Conservation (phyloP, 768 basidiomycete species). For the Suillus plorans region DNA sequence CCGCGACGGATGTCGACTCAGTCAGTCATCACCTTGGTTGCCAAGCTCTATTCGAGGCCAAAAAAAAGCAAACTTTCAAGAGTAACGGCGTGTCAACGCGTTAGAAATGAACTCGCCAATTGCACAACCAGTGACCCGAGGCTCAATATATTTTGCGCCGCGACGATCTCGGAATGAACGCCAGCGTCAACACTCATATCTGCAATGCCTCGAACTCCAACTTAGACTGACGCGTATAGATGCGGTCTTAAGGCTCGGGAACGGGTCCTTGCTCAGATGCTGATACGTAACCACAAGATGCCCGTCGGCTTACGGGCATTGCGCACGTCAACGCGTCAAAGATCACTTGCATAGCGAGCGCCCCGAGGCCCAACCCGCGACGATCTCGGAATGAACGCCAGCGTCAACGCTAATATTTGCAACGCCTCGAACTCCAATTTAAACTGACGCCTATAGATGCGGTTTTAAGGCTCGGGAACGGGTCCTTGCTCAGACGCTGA, state of each 20-base stretch:
- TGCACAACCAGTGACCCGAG: not conserved
- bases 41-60: not conserved
- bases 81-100: not conserved
- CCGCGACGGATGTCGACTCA: not conserved
- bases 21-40: not conserved
- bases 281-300: not conserved
- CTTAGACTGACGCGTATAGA: not conserved
- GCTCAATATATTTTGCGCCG: not conserved
- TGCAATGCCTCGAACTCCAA: not conserved
- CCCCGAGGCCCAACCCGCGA: not conserved
- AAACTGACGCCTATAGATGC: too few species aligned
- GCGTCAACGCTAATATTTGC: not conserved
- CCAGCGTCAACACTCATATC: not conserved
- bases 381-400: not conserved
- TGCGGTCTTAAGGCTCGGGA: not conserved
- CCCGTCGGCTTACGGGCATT: not conserved
- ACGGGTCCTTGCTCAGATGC: not conserved
- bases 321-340: not conserved
- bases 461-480: not conserved
- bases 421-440: not conserved
- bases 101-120: not conserved
- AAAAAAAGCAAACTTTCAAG: not conserved
- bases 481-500: not conserved
- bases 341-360: too few species aligned
- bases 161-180: not conserved